Evolutionary conservation across 345 rosid genomes (phyloP), one percentile per base, ranked within the genome.

Genomic region (Melastoma malabathricum): DNA sequence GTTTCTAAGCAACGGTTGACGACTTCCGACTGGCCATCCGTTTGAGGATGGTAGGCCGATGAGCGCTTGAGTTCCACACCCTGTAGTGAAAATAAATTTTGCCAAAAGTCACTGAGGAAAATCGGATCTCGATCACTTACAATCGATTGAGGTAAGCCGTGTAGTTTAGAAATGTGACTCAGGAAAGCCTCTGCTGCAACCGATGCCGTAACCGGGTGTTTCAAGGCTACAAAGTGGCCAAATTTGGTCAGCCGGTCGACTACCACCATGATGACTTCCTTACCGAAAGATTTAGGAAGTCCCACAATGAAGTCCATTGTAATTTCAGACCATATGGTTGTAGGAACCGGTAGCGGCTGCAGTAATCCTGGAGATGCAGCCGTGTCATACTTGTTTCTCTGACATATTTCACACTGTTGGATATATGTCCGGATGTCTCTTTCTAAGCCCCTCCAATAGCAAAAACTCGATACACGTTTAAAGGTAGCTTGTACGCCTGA

Each of bases 271-370:
- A 60, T 52, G 3, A 17, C 29, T 0, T 25, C 31, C 13, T n/a
- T n/a, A 5, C 57, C 64, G 1, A 44, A 22, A 15, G 64, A 51
- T 4, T 27, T 23, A 0, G 57, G 64, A 0, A 59, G 38, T 10
- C 62, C 56, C 1, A 5, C 50, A 1, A 59, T 50, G 10, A 59
- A 59, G 16, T 60, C 58, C 64, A 60, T 58, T 0, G 54, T 25
- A 47, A 47, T 58, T 15, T 25, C 44, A n/a, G 13, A 3, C 52
- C 52, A 58, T 13, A 20, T 13, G 2, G 1, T 1, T 13, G 3
- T 15, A 1, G 46, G 58, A 0, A 60, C 52, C 0, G 29, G 44
- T 0, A 55, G 14, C 1, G 65, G 59, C 20, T 27, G 18, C 0
- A 47, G 31, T 2, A 38, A 48, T 0, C 48, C 48, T 4, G 51